Percentiles rank a stretch among this genome's conserved stretches.
These are phyloP conservation scores for Biancaea sappan DNA, from an alignment of 306 rosid genomes.

Conservation along the genomic window DNA sequence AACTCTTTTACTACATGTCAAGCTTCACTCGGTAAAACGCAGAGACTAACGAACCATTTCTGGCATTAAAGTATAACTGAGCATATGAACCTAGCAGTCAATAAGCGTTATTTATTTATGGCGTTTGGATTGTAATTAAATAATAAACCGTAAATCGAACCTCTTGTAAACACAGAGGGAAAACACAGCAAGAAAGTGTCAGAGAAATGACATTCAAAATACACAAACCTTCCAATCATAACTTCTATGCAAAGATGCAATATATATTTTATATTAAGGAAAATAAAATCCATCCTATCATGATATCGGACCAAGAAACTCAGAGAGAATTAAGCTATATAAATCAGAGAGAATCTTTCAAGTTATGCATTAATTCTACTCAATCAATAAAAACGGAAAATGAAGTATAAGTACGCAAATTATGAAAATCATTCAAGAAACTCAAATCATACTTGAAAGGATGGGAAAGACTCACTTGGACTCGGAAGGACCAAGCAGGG, in stretches of 20 bases:
- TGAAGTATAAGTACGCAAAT: neutral
- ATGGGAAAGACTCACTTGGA: constrained; percentile 61
- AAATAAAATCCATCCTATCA: neutral
- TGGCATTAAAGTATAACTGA: neutral
- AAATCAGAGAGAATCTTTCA: neutral
- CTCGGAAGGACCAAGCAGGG: constrained; percentile 89
- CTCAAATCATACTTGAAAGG: neutral
- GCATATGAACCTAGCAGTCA: too few relatives aligned
- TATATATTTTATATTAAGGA: neutral
- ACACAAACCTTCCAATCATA: neutral
- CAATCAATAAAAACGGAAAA: neutral
- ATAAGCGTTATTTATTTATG: too few relatives aligned
- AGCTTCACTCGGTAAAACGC: neutral
- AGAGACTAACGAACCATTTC: neutral
- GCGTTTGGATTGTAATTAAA: too few relatives aligned
- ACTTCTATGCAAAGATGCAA: neutral
- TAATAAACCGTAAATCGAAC: neutral
- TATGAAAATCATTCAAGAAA: neutral
- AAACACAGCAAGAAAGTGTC: neutral
- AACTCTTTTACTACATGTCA: neutral
- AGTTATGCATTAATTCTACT: neutral
- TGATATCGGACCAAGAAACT: neutral
- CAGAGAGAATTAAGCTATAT: neutral
- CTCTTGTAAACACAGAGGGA: neutral
- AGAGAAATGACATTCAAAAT: neutral